Evolutionary conservation across 1,284 basidiomycete species (phyloP).

Genomic region (Puccinia triticina): DNA sequence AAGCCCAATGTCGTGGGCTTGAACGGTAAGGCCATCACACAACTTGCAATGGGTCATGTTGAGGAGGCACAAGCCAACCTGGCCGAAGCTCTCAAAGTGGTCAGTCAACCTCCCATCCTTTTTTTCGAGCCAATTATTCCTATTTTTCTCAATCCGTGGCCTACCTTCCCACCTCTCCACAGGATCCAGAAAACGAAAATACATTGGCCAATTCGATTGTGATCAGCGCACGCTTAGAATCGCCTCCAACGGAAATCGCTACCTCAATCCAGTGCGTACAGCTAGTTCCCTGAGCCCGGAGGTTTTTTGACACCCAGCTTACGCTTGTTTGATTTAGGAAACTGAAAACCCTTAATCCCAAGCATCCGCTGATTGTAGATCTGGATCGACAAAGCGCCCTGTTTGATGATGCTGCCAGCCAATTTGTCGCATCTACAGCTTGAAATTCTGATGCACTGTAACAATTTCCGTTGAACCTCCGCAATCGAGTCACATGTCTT

Average conservation of each 20-base stretch:
- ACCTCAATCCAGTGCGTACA: background rate
- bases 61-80: constrained; percentile 81
- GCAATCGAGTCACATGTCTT: background rate
- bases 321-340: constrained; percentile 16
- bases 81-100: constrained; percentile 69
- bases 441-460: background rate
- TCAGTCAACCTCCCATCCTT: constrained; percentile 11
- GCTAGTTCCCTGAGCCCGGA: background rate
- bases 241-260: background rate
- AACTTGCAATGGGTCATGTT: constrained; percentile 77
- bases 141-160: background rate
- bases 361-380: constrained; percentile 39
- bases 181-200: constrained; percentile 45
- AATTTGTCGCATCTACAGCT: constrained; percentile 44
- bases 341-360: constrained; percentile 39
- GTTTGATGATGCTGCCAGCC: constrained; percentile 47
- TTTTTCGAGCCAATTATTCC: background rate
- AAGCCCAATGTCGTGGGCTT: constrained; percentile 68
- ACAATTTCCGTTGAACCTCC: background rate
- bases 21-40: constrained; percentile 79
- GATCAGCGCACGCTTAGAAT: constrained; percentile 24
- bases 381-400: constrained; percentile 38
- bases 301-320: background rate
- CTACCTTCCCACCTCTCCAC: background rate
- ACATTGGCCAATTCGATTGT: constrained; percentile 43